Evolutionary conservation across 2,329 filamentous ascomycete species (phyloP), one percentile per base, ranked within the genome.

Genomic region (Colletotrichum musae): DNA sequence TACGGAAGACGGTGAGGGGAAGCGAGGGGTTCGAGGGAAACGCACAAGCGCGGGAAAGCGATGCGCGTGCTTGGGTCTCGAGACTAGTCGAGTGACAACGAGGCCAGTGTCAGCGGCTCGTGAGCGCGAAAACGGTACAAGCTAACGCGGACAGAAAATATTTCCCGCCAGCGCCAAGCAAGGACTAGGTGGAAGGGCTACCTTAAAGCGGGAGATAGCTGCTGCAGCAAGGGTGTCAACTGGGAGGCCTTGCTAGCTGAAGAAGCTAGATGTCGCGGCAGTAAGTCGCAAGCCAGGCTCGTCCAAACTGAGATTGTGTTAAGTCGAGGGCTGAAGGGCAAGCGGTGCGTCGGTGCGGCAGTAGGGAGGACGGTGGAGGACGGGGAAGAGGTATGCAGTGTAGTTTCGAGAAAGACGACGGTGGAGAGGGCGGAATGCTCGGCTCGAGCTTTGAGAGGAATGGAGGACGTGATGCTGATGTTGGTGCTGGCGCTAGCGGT

Each of bases 51-150:
- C 51, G 62, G 36, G 43, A 41, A 12, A 50, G 47, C 41, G 51
- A 57, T 52, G 62, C 67, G 67, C 56, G 62, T 67, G 62, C 51
- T 70, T 61, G 6, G 62, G 56, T 67, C 16, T 61, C 63, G 57
- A 58, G 51, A 48, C 57, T 70, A 66, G 39, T 60, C 47, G 52
- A 53, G 57, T 57, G 32, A 67, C 26, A 57, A 15, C 21, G 58
- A 52, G 62, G 18, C 36, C 43, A 52, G 43, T 61, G 63, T 70
- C 62, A 67, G 63, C 63, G 50, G 53, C 56, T 58, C 51, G 43
- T 43, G 43, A 61, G 62, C 18, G 51, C 45, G 56, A 57, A 57
- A 57, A 52, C 50, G 51, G 57, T 45, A 61, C 28, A 21, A 60
- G 47, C 51, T 50, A 52, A 43, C 12, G 43, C 41, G 47, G 24